Conservation (phyloP, 768 basidiomycete species). For the Guyanaporus albipodus region DNA sequence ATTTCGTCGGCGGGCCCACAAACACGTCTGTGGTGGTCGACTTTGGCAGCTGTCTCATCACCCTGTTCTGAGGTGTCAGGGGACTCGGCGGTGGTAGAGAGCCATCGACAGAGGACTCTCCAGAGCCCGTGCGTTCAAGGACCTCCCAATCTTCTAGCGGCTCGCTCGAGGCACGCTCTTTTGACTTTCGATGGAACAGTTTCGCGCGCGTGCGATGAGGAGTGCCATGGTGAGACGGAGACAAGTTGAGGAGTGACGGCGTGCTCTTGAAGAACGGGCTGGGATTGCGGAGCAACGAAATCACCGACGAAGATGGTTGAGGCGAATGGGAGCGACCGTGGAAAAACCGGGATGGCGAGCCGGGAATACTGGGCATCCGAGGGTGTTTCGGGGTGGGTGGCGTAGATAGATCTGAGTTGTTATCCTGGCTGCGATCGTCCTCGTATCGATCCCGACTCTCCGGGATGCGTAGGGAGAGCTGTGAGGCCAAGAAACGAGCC, state of each 20-base stretch:
- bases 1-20: conserved; percentile 8
- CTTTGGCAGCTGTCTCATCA: conserved; percentile 15
- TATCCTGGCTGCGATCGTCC: conserved; percentile 29
- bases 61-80: conserved; percentile 19
- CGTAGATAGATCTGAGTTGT: conserved; percentile 30
- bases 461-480: conserved; percentile 32
- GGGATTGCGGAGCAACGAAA: conserved; percentile 33
- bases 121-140: conserved; percentile 28
- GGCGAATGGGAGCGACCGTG: conserved; percentile 30
- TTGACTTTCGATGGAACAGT: conserved; percentile 34
- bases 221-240: conserved; percentile 31
- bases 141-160: conserved; percentile 33
- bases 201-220: conserved; percentile 29
- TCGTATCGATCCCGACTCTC: conserved; percentile 31
- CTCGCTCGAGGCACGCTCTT: conserved; percentile 33
- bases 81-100: conserved; percentile 20
- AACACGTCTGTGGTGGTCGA: conserved; percentile 13
- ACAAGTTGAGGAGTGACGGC: conserved; percentile 29
- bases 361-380: conserved; percentile 28
- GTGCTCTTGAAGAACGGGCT: conserved; percentile 35
- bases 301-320: conserved; percentile 33
- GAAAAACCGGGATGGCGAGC: conserved; percentile 31
- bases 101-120: conserved; percentile 23
- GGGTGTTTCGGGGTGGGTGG: conserved; percentile 32
- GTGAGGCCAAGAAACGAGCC: conserved; percentile 32